Evolutionary conservation across 352 stramenopile genomes (phyloP).

Genomic region (Peronospora tabacina): DNA sequence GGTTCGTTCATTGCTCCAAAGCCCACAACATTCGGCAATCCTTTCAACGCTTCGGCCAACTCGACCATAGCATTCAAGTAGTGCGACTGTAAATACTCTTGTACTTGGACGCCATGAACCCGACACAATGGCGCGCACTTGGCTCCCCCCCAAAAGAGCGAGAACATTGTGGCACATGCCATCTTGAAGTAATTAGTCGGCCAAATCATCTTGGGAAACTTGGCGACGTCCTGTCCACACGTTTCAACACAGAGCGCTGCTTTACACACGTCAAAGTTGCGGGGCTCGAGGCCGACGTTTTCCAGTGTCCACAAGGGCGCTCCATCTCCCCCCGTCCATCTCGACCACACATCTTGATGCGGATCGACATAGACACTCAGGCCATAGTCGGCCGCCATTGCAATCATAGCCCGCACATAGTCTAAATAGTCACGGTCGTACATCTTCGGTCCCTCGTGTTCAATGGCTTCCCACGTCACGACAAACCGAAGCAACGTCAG

Average conservation of each 20-base stretch:
- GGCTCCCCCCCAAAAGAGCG: slow-evolving; percentile 82
- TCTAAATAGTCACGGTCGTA: slow-evolving; percentile 83
- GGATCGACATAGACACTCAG: slow-evolving; percentile 87
- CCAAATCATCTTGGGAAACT: slow-evolving; percentile 89
- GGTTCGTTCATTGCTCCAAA: slow-evolving; percentile 92
- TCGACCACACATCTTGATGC: slow-evolving; percentile 89
- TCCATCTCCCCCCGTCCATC: slow-evolving; percentile 86
- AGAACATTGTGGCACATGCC: slow-evolving; percentile 88
- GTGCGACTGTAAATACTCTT: slow-evolving; percentile 83
- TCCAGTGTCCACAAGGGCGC: slow-evolving; percentile 87
- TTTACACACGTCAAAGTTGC: slow-evolving; percentile 65
- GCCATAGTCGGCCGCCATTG: slow-evolving; percentile 50
- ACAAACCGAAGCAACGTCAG: slow-evolving; percentile 80
- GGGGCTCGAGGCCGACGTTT: slow-evolving; percentile 61
- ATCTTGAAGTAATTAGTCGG: slow-evolving; percentile 89
- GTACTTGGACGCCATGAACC: slow-evolving; percentile 71
- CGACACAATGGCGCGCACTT: slow-evolving; percentile 57
- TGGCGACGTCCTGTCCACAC: slow-evolving; percentile 21
- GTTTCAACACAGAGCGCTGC: slow-evolving; percentile 72
- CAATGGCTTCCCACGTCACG: slow-evolving; percentile 88
- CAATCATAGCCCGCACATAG: slow-evolving; percentile 63
- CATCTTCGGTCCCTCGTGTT: slow-evolving; percentile 69
- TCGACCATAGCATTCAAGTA: slow-evolving; percentile 73
- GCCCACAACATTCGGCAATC: slow-evolving; percentile 78
- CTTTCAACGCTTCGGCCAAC: slow-evolving; percentile 50